A percentile compares a stretch with the other conserved stretches of the same genome.
Evolutionary conservation across 768 basidiomycete genomes (phyloP).

Genomic region (Cantharellus anzutake): DNA sequence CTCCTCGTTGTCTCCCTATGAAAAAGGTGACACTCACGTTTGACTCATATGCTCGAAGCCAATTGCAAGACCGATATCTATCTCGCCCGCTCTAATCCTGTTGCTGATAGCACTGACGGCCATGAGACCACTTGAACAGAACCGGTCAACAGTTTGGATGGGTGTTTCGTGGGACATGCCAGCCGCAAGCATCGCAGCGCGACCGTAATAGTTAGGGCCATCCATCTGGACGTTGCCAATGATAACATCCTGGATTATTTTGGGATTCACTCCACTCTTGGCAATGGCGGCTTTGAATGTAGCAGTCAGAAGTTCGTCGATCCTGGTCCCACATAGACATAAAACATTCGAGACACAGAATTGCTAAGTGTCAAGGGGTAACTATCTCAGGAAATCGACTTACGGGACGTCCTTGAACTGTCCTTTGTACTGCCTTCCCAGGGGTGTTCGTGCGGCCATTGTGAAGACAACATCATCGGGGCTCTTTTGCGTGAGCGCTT

Average conservation of each 20-base stretch:
- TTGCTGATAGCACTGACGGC: constrained; percentile 60
- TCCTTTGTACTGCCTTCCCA: constrained; percentile 31
- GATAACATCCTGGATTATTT: constrained; percentile 53
- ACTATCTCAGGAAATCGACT: neutral
- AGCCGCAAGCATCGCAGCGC: constrained; percentile 57
- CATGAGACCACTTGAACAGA: constrained; percentile 78
- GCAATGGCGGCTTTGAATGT: constrained; percentile 39
- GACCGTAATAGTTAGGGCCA: constrained; percentile 42
- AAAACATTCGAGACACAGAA: neutral
- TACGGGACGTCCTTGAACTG: constrained; percentile 49
- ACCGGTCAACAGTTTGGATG: constrained; percentile 54
- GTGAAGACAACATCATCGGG: constrained; percentile 72
- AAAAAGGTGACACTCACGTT: constrained; percentile 10
- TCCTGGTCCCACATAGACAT: neutral
- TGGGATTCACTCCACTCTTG: constrained; percentile 40
- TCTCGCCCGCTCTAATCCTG: constrained; percentile 57
- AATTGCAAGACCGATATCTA: constrained; percentile 43
- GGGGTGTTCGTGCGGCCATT: constrained; percentile 28
- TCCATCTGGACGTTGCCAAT: constrained; percentile 59
- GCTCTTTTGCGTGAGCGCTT: constrained; percentile 34
- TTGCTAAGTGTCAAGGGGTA: neutral
- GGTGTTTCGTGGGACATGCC: constrained; percentile 67
- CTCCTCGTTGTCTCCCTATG: neutral
- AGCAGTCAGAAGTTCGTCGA: constrained; percentile 19
- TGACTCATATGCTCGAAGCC: constrained; percentile 11